These are phyloP conservation scores for Drechslerella coelobrocha DNA, from an alignment of 2,329 filamentous ascomycete species.

Conservation along the genomic window DNA sequence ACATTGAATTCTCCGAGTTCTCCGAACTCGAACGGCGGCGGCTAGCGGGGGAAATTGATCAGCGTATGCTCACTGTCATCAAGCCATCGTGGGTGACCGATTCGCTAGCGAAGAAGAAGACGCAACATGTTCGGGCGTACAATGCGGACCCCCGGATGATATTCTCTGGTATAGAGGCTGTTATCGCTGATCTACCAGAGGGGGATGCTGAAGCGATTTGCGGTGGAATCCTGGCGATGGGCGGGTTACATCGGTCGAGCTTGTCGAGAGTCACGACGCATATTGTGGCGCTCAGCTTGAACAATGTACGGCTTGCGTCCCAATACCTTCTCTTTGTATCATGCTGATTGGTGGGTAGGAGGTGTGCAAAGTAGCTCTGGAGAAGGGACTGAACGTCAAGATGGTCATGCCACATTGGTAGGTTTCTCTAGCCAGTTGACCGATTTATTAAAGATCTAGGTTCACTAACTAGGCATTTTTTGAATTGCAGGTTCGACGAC, in stretches of 20 bases:
- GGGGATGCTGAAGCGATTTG: slow-evolving; percentile 91
- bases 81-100: slow-evolving; percentile 79
- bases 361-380: slow-evolving; percentile 65
- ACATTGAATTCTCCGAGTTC: slow-evolving; percentile 91
- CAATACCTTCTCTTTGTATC: slow-evolving; percentile 1
- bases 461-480: slow-evolving; percentile 6
- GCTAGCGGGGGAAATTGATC: slow-evolving; percentile 47
- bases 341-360: slow-evolving; percentile 47
- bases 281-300: slow-evolving; percentile 79
- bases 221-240: slow-evolving; percentile 86
- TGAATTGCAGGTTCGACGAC: slow-evolving; percentile 80
- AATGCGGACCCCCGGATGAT: slow-evolving; percentile 91
- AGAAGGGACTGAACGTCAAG: slow-evolving; percentile 74
- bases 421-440: slow-evolving; percentile 51
- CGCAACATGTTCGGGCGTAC: slow-evolving; percentile 79
- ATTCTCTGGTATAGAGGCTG: slow-evolving; percentile 82
- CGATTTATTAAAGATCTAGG: not conserved
- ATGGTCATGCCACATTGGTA: slow-evolving; percentile 94
- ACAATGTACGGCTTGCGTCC: slow-evolving; percentile 58
- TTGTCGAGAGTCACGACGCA: slow-evolving; percentile 82
- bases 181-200: slow-evolving; percentile 81
- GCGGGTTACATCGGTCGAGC: slow-evolving; percentile 77
- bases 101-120: slow-evolving; percentile 72
- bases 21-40: slow-evolving; percentile 70
- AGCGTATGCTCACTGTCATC: slow-evolving; percentile 77